Percentiles rank a stretch among this genome's conserved stretches.
phyloP scores from a whole-genome alignment of 352 stramenopile genomes.

The Phytopythium oedochilum region DNA sequence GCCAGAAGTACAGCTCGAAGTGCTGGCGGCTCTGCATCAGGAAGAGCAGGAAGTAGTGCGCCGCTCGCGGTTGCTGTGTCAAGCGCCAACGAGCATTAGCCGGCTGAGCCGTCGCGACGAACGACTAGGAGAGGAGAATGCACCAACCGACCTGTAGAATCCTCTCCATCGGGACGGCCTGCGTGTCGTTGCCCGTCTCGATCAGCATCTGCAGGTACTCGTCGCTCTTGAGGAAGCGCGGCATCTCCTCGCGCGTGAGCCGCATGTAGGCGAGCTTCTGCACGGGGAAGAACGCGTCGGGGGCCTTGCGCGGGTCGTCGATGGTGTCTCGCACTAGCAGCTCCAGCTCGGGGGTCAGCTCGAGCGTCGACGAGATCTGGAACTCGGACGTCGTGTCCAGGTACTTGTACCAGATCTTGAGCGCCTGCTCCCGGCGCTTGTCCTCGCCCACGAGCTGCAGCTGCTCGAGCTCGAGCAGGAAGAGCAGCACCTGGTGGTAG shows the following conservation, averaged over 20 bases:
- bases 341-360: slow-evolving; percentile 73
- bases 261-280: slow-evolving; percentile 85
- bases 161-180: slow-evolving; percentile 74
- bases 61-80: slow-evolving; percentile 53
- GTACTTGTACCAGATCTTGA: slow-evolving; percentile 88
- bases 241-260: slow-evolving; percentile 76
- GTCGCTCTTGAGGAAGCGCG: slow-evolving; percentile 76
- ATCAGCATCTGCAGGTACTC: slow-evolving; percentile 86
- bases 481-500: slow-evolving; percentile 83
- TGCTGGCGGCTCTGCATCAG: slow-evolving; percentile 86
- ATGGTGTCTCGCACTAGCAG: slow-evolving; percentile 74
- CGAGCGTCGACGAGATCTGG: slow-evolving; percentile 74
- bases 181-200: slow-evolving; percentile 69
- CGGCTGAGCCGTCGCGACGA: no score
- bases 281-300: slow-evolving; percentile 79
- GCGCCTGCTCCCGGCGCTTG: slow-evolving; percentile 62
- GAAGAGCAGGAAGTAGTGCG: slow-evolving; percentile 85
- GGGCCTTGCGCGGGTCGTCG: slow-evolving; percentile 32
- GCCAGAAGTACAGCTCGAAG: slow-evolving; percentile 87
- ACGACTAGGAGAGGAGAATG: background rate
- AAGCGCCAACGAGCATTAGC: background rate
- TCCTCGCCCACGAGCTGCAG: slow-evolving; percentile 62
- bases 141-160: slow-evolving; percentile 42
- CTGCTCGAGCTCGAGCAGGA: slow-evolving; percentile 81
- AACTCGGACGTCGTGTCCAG: slow-evolving; percentile 79